phyloP scores from a whole-genome alignment of 345 rosid species.

The Bruguiera parviflora region DNA sequence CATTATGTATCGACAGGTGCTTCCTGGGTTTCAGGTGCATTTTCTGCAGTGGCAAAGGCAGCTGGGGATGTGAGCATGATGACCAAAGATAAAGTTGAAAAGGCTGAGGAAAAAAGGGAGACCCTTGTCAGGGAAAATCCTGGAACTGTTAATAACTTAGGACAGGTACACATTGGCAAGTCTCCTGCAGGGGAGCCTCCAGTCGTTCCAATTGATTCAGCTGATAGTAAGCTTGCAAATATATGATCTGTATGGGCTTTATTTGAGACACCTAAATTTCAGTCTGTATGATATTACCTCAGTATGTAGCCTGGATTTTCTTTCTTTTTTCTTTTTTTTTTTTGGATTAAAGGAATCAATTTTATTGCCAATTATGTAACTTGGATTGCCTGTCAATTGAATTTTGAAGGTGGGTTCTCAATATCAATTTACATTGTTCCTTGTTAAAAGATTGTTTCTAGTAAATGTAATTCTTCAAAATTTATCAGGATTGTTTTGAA shows the following conservation, averaged over 20 bases:
- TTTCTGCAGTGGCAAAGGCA: conserved; percentile 35
- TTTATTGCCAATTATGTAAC: no score
- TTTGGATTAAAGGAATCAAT: no score
- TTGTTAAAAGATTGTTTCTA: no score
- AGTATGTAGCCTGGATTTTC: neutral
- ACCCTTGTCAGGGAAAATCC: conserved; percentile 11
- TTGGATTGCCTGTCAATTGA: no score
- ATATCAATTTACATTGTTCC: no score
- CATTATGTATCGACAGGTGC: conserved; percentile 41
- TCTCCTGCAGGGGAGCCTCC: neutral
- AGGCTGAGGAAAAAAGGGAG: conserved; percentile 38
- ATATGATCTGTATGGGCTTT: neutral
- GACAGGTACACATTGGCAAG: neutral
- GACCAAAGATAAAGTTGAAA: conserved; percentile 43
- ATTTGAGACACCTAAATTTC: no score
- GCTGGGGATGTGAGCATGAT: conserved; percentile 38
- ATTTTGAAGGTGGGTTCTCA: no score
- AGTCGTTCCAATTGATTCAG: neutral
- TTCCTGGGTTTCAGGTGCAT: conserved; percentile 41
- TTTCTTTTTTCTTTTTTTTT: no score
- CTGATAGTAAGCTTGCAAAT: neutral
- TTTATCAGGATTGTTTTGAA: no score
- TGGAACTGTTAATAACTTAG: neutral
- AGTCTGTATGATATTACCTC: neutral
- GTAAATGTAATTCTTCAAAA: no score